Conservation (phyloP, 345 rosid genomes). For the Noccaea caerulescens region DNA sequence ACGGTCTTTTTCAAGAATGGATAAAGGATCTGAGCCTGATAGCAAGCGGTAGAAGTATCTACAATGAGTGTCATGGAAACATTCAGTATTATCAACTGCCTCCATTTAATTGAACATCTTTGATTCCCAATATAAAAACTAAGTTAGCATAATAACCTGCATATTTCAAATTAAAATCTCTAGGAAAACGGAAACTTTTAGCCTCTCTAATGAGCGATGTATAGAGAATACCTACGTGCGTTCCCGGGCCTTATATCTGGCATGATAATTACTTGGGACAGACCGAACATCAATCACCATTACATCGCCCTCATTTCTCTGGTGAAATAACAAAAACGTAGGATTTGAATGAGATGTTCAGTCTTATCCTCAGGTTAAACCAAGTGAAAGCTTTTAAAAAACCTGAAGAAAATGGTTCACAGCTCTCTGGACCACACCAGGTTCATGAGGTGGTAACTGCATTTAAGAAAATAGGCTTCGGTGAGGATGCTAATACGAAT, state of each 20-base stretch:
- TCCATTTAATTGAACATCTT: too few species aligned
- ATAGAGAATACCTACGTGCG: slow-evolving; percentile 82
- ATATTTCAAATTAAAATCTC: too few species aligned
- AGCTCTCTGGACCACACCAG: slow-evolving; percentile 80
- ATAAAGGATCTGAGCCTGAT: slow-evolving; percentile 72
- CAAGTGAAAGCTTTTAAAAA: slow-evolving; percentile 8
- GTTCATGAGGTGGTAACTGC: slow-evolving; percentile 97
- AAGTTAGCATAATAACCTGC: background rate
- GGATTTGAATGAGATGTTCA: background rate
- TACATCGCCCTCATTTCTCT: slow-evolving; percentile 77
- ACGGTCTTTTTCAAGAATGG: slow-evolving; percentile 73
- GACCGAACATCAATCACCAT: slow-evolving; percentile 76
- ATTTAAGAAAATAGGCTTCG: slow-evolving; percentile 21
- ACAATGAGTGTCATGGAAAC: slow-evolving; percentile 18
- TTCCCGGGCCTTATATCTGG: slow-evolving; percentile 83
- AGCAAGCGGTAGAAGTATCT: slow-evolving; percentile 90
- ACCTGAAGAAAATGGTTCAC: slow-evolving; percentile 97
- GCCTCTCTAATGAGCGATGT: too few species aligned
- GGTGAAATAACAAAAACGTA: slow-evolving; percentile 35
- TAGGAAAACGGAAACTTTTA: too few species aligned
- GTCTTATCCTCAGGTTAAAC: slow-evolving; percentile 14
- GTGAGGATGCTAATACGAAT: slow-evolving; percentile 18
- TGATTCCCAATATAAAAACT: background rate
- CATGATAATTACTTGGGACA: slow-evolving; percentile 79
- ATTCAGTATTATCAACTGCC: slow-evolving; percentile 15